A percentile compares a stretch with the other conserved stretches of the same genome.
phyloP scores from a whole-genome alignment of 2,329 filamentous ascomycete species.

The Emericellopsis atlantica region DNA sequence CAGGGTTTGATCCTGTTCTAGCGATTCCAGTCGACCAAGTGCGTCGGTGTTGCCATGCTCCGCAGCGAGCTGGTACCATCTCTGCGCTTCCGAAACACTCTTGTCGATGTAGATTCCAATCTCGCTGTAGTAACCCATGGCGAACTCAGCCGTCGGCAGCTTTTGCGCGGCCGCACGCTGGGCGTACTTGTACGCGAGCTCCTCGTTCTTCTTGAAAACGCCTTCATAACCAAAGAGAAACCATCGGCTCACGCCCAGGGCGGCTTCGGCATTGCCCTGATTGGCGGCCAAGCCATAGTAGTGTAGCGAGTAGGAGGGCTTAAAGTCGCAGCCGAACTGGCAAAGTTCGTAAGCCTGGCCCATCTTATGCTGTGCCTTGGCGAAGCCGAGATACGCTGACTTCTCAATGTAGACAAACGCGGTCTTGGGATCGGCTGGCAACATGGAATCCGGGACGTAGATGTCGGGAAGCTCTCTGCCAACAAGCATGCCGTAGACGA shows the following conservation, averaged over 20 bases:
- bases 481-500: constrained; percentile 90
- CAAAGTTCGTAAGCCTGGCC: constrained; percentile 91
- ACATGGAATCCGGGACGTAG: constrained; percentile 54
- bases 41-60: constrained; percentile 90
- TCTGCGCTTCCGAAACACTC: constrained; percentile 67
- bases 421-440: constrained; percentile 59
- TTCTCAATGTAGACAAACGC: constrained; percentile 90
- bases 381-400: constrained; percentile 88
- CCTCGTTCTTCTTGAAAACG: constrained; percentile 90
- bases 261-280: constrained; percentile 86
- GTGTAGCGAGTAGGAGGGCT: constrained; percentile 81
- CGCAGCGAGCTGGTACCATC: constrained; percentile 84
- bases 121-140: constrained; percentile 93
- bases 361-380: constrained; percentile 96
- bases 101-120: constrained; percentile 88
- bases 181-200: constrained; percentile 83
- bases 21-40: constrained; percentile 65
- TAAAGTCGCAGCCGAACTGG: constrained; percentile 87
- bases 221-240: constrained; percentile 92
- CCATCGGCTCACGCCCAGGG: constrained; percentile 96
- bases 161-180: constrained; percentile 72
- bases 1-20: constrained; percentile 70
- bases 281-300: constrained; percentile 90
- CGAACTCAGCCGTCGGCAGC: constrained; percentile 85
- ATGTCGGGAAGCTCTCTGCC: constrained; percentile 88